phyloP scores from a whole-genome alignment of 2,329 filamentous ascomycete genomes.

The Penicillium sp. region DNA sequence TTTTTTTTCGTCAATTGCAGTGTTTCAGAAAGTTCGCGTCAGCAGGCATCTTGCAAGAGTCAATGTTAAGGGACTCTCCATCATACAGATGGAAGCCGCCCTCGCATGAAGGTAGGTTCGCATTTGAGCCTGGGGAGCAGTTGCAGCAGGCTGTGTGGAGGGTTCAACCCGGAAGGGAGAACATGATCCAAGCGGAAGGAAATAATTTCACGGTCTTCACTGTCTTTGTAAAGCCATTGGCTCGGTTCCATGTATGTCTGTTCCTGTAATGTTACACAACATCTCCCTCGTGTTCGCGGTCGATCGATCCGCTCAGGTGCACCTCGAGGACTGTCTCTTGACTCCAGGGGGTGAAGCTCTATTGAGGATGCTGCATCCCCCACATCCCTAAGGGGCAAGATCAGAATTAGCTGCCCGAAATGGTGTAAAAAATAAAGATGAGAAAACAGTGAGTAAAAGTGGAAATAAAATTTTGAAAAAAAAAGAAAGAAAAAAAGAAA shows the following conservation, averaged over 20 bases:
- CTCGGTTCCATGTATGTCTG: neutral
- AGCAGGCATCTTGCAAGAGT: conserved; percentile 6
- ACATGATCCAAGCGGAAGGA: neutral
- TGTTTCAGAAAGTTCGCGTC: conserved; percentile 16
- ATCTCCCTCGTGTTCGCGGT: conserved; percentile 26
- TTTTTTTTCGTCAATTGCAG: conserved; percentile 5
- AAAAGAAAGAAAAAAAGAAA: neutral
- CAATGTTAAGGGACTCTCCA: conserved; percentile 12
- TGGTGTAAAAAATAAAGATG: neutral
- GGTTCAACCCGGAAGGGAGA: neutral
- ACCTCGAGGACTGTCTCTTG: conserved; percentile 4
- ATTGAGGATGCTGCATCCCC: conserved; percentile 25
- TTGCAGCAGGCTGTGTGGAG: conserved; percentile 2
- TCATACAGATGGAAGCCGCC: conserved; percentile 13
- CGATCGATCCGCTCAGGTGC: conserved; percentile 11
- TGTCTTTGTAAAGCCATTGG: neutral
- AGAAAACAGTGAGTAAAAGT: neutral
- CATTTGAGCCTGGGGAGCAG: conserved; percentile 4
- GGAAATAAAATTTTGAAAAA: neutral
- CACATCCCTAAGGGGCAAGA: conserved; percentile 28
- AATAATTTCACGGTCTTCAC: conserved; percentile 9
- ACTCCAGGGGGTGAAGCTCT: conserved; percentile 23
- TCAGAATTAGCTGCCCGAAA: conserved; percentile 5
- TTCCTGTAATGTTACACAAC: conserved; percentile 22
- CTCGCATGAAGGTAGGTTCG: conserved; percentile 19